Percentiles rank a stretch among this genome's conserved stretches.
Evolutionary conservation across 257 asterid genomes (phyloP).

Genomic region (Fraxinus excelsior): DNA sequence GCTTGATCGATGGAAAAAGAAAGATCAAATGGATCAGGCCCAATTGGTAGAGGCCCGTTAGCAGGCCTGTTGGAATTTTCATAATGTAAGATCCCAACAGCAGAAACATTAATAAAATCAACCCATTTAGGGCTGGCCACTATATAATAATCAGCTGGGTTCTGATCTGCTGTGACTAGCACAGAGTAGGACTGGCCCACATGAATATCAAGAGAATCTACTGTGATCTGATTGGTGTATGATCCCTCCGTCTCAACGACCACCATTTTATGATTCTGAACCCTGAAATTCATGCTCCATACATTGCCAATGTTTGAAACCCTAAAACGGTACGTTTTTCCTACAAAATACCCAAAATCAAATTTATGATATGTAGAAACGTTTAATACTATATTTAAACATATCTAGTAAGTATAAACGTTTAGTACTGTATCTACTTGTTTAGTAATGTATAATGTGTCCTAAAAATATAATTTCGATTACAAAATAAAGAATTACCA

Average conservation of each 20-base stretch:
- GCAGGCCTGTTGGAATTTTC: conserved; percentile 32
- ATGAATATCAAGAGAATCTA: conserved; percentile 55
- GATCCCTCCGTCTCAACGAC: conserved; percentile 63
- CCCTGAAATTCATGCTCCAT: conserved; percentile 51
- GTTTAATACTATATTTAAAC: too few relatives aligned
- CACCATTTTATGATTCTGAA: conserved; percentile 50
- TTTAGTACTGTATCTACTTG: too few relatives aligned
- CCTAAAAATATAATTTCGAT: too few relatives aligned
- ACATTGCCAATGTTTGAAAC: conserved; percentile 48
- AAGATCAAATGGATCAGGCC: conserved; percentile 46
- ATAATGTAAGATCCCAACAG: conserved; percentile 50
- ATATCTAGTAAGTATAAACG: neutral
- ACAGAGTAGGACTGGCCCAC: conserved; percentile 58
- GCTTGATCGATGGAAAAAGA: conserved; percentile 55
- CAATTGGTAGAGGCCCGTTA: conserved; percentile 42
- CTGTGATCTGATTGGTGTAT: conserved; percentile 46
- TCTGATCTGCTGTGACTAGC: conserved; percentile 53
- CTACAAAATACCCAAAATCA: conserved; percentile 17
- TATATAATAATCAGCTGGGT: conserved; percentile 51
- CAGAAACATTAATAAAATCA: conserved; percentile 23
- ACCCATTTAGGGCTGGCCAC: conserved; percentile 44
- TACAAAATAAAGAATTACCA: neutral
- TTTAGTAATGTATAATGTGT: too few relatives aligned
- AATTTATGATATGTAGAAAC: neutral
- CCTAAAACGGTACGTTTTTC: conserved; percentile 51